A percentile compares a stretch with the other conserved stretches of the same genome.
phyloP scores from a whole-genome alignment of 805 yeast genomes.

The Lipomyces oligophaga region DNA sequence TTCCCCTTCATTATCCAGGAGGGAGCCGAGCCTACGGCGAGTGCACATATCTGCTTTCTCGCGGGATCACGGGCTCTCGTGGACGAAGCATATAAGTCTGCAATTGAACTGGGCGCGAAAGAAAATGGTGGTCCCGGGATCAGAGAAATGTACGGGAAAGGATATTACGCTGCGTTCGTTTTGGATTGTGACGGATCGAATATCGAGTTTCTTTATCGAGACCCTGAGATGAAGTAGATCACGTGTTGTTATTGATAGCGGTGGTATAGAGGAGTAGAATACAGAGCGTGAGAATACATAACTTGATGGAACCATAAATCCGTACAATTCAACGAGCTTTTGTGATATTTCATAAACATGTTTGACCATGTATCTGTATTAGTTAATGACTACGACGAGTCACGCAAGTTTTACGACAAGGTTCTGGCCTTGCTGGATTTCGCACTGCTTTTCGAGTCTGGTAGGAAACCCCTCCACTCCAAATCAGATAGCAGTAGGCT shows the following conservation, averaged over 20 bases:
- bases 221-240: no score
- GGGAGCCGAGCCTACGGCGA: neutral
- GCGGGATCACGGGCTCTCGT: conserved; percentile 1
- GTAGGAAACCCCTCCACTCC: neutral
- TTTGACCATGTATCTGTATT: conserved; percentile 1
- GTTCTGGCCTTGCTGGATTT: conserved; percentile 5
- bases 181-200: conserved; percentile 6
- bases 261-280: no score
- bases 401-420: conserved; percentile 12
- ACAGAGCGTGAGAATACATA: no score
- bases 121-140: conserved; percentile 8
- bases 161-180: conserved; percentile 6
- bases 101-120: conserved; percentile 1
- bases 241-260: no score
- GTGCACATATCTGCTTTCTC: conserved; percentile 1
- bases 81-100: neutral
- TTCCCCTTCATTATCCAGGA: no score
- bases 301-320: no score
- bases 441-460: neutral
- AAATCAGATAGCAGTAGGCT: no score
- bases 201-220: conserved; percentile 14
- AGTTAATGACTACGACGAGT: conserved; percentile 4
- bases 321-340: no score
- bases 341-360: no score
- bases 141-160: neutral